Evolutionary conservation across 768 basidiomycete species (phyloP).

Genomic region (Suillus weaverae): DNA sequence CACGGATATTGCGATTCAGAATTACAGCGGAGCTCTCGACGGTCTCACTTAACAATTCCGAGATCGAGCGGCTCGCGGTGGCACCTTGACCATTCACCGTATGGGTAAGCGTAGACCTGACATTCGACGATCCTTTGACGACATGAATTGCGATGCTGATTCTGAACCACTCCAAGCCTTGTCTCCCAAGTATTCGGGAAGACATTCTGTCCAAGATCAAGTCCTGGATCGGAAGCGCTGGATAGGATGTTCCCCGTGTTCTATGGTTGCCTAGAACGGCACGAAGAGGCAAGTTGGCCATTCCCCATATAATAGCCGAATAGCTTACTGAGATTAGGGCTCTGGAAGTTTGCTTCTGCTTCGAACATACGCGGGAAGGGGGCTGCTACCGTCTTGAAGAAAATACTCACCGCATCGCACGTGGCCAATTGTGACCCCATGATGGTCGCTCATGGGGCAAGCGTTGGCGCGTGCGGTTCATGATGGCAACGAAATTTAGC

Average conservation of each 20-base stretch:
- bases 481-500: not conserved
- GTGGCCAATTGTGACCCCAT: slow-evolving; percentile 16
- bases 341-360: slow-evolving; percentile 20
- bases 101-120: slow-evolving; percentile 1
- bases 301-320: slow-evolving; percentile 12
- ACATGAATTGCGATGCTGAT: not conserved
- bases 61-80: not conserved
- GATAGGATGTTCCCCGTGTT: slow-evolving; percentile 8
- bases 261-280: slow-evolving; percentile 25
- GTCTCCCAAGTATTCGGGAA: slow-evolving; percentile 21
- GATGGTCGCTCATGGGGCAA: not conserved
- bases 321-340: slow-evolving; percentile 7
- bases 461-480: not conserved
- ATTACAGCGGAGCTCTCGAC: not conserved
- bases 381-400: slow-evolving; percentile 2
- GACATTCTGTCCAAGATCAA: slow-evolving; percentile 25
- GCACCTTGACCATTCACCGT: not conserved
- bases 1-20: not conserved
- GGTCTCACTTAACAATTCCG: not conserved
- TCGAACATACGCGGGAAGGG: slow-evolving; percentile 6
- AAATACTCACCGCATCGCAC: slow-evolving; percentile 20
- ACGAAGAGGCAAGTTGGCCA: slow-evolving; percentile 26
- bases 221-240: slow-evolving; percentile 21
- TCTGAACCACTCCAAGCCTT: not conserved
- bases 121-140: not conserved